phyloP scores from a whole-genome alignment of 441 rosid genomes.

The Pelargonium citronellum region DNA sequence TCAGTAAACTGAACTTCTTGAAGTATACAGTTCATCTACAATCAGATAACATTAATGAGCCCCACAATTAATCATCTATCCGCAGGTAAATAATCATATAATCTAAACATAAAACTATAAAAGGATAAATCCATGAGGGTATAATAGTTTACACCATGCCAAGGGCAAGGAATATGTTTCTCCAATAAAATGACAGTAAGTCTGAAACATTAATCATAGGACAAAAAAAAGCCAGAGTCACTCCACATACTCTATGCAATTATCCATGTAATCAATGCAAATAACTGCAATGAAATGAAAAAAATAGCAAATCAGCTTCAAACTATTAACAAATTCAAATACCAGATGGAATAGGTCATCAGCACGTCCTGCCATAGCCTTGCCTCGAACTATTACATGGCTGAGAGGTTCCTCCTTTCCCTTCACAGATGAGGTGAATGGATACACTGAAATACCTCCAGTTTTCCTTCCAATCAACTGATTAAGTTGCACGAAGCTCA shows the following conservation, averaged over 20 bases:
- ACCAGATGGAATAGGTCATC: conserved; percentile 90
- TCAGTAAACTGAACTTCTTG: conserved; percentile 95
- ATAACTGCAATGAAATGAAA: neutral
- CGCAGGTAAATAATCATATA: neutral
- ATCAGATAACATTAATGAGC: conserved; percentile 13
- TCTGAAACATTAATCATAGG: neutral
- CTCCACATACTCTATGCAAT: neutral
- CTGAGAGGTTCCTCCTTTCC: conserved; percentile 75
- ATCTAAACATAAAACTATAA: conserved; percentile 1
- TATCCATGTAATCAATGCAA: neutral
- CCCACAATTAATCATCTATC: conserved; percentile 8
- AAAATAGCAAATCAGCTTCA: neutral
- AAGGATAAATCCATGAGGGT: neutral
- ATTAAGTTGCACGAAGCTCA: conserved; percentile 90
- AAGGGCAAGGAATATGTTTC: neutral
- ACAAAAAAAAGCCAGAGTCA: neutral
- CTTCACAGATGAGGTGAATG: conserved; percentile 69
- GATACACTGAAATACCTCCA: conserved; percentile 92
- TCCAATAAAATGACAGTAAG: neutral
- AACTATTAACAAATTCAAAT: conserved; percentile 13
- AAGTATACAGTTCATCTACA: conserved; percentile 65
- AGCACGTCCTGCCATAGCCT: conserved; percentile 85
- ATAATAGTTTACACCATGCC: neutral
- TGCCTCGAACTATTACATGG: conserved; percentile 82
- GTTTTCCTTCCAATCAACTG: conserved; percentile 98